A percentile compares a stretch with the other conserved stretches of the same genome.
Conservation (phyloP, 108 stramenopile species). For the Nitzschia sp. region DNA sequence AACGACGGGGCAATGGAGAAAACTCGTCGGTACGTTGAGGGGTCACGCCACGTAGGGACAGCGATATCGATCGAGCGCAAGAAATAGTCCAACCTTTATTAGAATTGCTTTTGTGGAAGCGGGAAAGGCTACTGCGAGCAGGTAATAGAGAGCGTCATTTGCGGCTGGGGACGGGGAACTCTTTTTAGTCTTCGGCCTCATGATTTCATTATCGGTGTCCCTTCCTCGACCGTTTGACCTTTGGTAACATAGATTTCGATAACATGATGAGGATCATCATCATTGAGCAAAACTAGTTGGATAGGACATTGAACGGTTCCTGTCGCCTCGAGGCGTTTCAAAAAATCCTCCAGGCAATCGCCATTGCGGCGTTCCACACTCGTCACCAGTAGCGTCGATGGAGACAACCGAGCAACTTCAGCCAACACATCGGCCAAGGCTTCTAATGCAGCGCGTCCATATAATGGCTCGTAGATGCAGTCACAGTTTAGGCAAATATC, state of each 20-base stretch:
- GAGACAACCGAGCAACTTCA: conserved; percentile 54
- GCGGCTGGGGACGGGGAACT: too few relatives aligned
- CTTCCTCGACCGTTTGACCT: too few relatives aligned
- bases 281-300: conserved; percentile 21
- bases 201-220: too few relatives aligned
- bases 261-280: conserved; percentile 37
- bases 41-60: too few relatives aligned
- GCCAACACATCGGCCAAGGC: conserved; percentile 65
- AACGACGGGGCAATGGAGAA: too few relatives aligned
- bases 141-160: too few relatives aligned
- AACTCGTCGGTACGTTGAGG: too few relatives aligned
- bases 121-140: too few relatives aligned
- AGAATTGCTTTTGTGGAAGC: too few relatives aligned
- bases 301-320: conserved; percentile 14
- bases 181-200: too few relatives aligned
- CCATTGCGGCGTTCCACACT: conserved; percentile 70
- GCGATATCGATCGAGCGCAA: too few relatives aligned
- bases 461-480: conserved; percentile 85
- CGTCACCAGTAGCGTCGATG: conserved; percentile 58
- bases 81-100: too few relatives aligned
- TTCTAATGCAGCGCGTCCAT: conserved; percentile 75
- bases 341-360: conserved; percentile 73
- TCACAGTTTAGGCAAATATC: conserved; percentile 85
- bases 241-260: conserved; percentile 42
- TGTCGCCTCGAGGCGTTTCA: conserved; percentile 24